These are phyloP conservation scores for Yarrowia sp. DNA, from an alignment of 805 yeast genomes.

Conservation along the genomic window DNA sequence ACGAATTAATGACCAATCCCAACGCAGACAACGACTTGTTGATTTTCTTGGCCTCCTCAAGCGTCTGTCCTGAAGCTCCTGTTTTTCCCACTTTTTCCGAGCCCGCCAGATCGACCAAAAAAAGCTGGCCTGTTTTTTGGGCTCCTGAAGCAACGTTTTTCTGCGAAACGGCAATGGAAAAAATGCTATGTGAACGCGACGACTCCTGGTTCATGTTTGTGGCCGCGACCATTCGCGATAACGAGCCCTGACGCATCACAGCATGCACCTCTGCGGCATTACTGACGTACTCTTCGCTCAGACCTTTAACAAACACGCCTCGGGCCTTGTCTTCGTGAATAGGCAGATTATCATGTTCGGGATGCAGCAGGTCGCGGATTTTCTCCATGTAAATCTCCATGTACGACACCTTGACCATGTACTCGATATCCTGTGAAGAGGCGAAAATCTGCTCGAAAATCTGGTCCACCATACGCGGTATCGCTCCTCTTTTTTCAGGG, in stretches of 20 bases:
- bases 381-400: constrained; percentile 82
- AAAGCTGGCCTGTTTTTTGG: constrained; percentile 60
- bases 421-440: constrained; percentile 54
- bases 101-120: constrained; percentile 83
- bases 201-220: constrained; percentile 73
- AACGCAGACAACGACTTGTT: constrained; percentile 74
- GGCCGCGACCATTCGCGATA: constrained; percentile 53
- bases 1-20: constrained; percentile 76
- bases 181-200: constrained; percentile 78
- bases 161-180: constrained; percentile 66
- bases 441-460: constrained; percentile 57
- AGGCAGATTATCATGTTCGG: constrained; percentile 40
- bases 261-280: constrained; percentile 56
- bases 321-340: constrained; percentile 63
- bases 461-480: constrained; percentile 67
- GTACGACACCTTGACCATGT: constrained; percentile 64
- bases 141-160: constrained; percentile 54
- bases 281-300: constrained; percentile 60
- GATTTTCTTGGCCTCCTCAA: constrained; percentile 82
- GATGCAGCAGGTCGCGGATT: constrained; percentile 60
- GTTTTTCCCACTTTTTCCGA: constrained; percentile 77
- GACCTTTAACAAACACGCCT: constrained; percentile 71
- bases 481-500: constrained; percentile 52
- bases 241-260: constrained; percentile 58
- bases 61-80: constrained; percentile 69